Base-by-base conservation (phyloP, 768 basidiomycete genomes). In the Brasilioporus rufonigricans region DNA sequence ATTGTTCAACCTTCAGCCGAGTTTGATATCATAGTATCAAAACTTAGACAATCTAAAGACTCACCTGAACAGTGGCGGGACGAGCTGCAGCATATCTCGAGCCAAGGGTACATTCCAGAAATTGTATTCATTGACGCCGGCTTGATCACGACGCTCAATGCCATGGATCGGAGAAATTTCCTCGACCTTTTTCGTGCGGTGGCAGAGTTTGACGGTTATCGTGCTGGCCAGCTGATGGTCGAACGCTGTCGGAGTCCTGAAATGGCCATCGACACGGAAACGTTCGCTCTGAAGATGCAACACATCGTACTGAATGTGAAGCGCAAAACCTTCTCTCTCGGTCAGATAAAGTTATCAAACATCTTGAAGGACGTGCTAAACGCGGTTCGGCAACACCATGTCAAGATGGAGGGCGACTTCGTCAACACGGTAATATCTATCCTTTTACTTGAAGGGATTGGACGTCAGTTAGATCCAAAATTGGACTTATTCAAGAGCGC, bases 371-470 rank as follows among this genome's bases (percentile, higher is more conserved):
- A 96, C 58, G 97, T 98, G 9, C 75, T 99, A 46, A 86, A 76
- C 62, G 84, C 86, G 32, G 95, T 99, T 4, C 77, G 94, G 54
- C 78, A 82, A 60, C 95, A 98, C 70, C 96, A 97, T 66, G 97
- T 98, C 59, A 98, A 93, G 77, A 91, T 99, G 86, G 96, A 99
- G 74, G 93, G 88, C 14, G 97, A 98, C 70, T 99, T 99, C 67
- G 86, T 98, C 67, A 99, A 99, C 72, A 98, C 97, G 0, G 93
- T 99, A 56, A 89, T 99, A 55, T 91, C 91, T 11, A 93, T 98
- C 52, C 73, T 99, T 50, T 71, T 99, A 38, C 75, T 99, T 50
- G 97, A 99, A 72, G 97, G 97, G 1, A 98, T 99, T 61, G 97
- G 97, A 21, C 76, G 96, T 55, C 93, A 89, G 74, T 70, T 99